A percentile compares a stretch with the other conserved stretches of the same genome.
Evolutionary conservation across 2,329 filamentous ascomycete species (phyloP).

Genomic region (Aspergillus sp.): DNA sequence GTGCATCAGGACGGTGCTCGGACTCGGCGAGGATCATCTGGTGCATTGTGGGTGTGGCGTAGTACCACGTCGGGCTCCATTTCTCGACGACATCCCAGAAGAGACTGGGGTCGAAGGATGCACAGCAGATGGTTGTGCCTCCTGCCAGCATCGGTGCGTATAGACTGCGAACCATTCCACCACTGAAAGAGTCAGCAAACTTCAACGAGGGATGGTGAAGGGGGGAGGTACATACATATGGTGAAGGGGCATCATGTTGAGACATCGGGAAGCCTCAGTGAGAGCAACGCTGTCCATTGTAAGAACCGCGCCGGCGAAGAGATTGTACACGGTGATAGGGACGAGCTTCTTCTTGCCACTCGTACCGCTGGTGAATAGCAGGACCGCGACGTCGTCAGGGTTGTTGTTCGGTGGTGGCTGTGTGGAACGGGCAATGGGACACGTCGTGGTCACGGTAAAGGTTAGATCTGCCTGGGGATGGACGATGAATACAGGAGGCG

Average conservation of each 20-base stretch:
- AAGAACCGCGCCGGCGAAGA: conserved; percentile 52
- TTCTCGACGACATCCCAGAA: conserved; percentile 58
- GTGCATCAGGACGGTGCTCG: conserved; percentile 38
- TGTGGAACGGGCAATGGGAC: conserved; percentile 23
- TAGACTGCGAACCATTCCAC: conserved; percentile 56
- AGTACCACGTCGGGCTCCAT: conserved; percentile 56
- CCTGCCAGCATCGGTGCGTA: conserved; percentile 57
- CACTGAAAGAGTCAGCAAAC: conserved; percentile 29
- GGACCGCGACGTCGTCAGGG: conserved; percentile 50
- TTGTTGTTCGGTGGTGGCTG: conserved; percentile 31
- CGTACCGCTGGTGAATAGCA: conserved; percentile 60
- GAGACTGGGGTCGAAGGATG: conserved; percentile 54
- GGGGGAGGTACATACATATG: conserved; percentile 48
- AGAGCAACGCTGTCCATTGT: conserved; percentile 6
- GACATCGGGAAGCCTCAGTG: conserved; percentile 37
- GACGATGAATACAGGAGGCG: background rate
- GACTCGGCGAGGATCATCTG: conserved; percentile 53
- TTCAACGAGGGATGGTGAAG: background rate
- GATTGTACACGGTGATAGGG: conserved; percentile 52
- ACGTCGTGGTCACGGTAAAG: background rate
- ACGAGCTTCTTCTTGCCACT: conserved; percentile 61
- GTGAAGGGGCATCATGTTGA: conserved; percentile 62
- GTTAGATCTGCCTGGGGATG: conserved; percentile 1
- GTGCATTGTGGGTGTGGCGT: conserved; percentile 60
- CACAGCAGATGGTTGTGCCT: conserved; percentile 55